These are phyloP conservation scores for Lepiota venenata DNA, from an alignment of 768 basidiomycete species.

Conservation along the genomic window DNA sequence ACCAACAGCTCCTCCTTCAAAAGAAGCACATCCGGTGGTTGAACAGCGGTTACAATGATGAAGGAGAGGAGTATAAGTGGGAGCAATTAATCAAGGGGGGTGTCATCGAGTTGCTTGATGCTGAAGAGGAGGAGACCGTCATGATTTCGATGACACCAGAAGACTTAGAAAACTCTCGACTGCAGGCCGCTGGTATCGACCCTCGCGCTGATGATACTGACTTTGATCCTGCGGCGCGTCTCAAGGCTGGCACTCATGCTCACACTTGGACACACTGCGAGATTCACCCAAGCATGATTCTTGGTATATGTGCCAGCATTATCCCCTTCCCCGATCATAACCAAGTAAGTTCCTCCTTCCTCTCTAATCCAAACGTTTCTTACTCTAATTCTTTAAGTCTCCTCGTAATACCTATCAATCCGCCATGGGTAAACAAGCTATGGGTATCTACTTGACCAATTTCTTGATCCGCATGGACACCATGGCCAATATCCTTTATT, in stretches of 20 bases:
- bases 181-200: slow-evolving; percentile 58
- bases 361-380: neutral
- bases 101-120: slow-evolving; percentile 91
- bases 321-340: slow-evolving; percentile 99
- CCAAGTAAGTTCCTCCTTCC: slow-evolving; percentile 55
- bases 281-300: slow-evolving; percentile 98
- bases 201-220: slow-evolving; percentile 60
- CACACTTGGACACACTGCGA: slow-evolving; percentile 99
- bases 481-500: slow-evolving; percentile 99
- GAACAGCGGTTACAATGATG: slow-evolving; percentile 52
- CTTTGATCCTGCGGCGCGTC: slow-evolving; percentile 82
- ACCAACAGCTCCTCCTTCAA: slow-evolving; percentile 79
- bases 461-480: slow-evolving; percentile 99
- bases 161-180: slow-evolving; percentile 83
- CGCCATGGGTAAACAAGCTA: slow-evolving; percentile 99
- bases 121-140: slow-evolving; percentile 98
- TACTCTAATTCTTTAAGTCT: slow-evolving; percentile 50
- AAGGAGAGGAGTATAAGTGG: slow-evolving; percentile 76
- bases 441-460: slow-evolving; percentile 98
- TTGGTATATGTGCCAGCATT: slow-evolving; percentile 97
- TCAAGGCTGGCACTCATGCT: slow-evolving; percentile 81
- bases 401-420: slow-evolving; percentile 99
- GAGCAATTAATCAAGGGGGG: slow-evolving; percentile 81
- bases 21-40: slow-evolving; percentile 84
- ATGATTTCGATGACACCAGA: slow-evolving; percentile 99